Conservation (phyloP, 805 yeast species). For the Ogataea henricii region DNA sequence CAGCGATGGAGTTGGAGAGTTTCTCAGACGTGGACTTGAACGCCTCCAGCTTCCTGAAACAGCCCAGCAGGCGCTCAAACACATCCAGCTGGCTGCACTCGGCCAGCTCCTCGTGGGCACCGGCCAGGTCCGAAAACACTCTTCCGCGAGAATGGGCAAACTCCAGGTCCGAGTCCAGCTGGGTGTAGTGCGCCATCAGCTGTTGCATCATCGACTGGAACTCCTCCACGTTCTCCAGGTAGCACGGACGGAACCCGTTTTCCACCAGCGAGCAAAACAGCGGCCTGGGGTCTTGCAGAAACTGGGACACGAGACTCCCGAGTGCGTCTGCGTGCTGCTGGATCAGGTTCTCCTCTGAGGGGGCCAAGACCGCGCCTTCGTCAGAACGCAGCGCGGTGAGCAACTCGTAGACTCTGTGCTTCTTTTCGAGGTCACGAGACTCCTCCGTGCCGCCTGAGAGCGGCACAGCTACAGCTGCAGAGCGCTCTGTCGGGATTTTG, state of each 20-base stretch:
- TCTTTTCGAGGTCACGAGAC: not conserved
- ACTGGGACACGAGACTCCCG: slow-evolving; percentile 13
- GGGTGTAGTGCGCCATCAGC: slow-evolving; percentile 27
- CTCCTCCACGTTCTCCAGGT: slow-evolving; percentile 29
- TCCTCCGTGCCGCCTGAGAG: not conserved
- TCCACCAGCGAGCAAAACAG: slow-evolving; percentile 8
- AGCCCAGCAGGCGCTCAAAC: slow-evolving; percentile 8
- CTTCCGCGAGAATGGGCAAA: slow-evolving; percentile 14
- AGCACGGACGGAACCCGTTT: not conserved
- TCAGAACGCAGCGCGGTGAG: not conserved
- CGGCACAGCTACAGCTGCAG: not conserved
- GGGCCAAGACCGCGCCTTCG: not conserved
- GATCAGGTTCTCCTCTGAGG: slow-evolving; percentile 16
- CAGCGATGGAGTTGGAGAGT: slow-evolving; percentile 7
- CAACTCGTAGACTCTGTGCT: not conserved
- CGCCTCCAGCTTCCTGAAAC: slow-evolving; percentile 16
- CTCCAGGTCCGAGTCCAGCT: slow-evolving; percentile 15
- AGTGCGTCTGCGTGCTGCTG: slow-evolving; percentile 31
- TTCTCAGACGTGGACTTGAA: slow-evolving; percentile 2
- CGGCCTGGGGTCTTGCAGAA: not conserved
- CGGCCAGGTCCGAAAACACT: slow-evolving; percentile 16
- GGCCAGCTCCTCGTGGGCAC: not conserved
- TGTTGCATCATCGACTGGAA: slow-evolving; percentile 40
- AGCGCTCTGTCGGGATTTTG: not conserved
- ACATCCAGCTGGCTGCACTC: slow-evolving; percentile 1